Percentiles rank a stretch among this genome's conserved stretches.
These are phyloP conservation scores for Globisporangium abappressorium DNA, from an alignment of 352 stramenopile genomes.

Conservation along the genomic window DNA sequence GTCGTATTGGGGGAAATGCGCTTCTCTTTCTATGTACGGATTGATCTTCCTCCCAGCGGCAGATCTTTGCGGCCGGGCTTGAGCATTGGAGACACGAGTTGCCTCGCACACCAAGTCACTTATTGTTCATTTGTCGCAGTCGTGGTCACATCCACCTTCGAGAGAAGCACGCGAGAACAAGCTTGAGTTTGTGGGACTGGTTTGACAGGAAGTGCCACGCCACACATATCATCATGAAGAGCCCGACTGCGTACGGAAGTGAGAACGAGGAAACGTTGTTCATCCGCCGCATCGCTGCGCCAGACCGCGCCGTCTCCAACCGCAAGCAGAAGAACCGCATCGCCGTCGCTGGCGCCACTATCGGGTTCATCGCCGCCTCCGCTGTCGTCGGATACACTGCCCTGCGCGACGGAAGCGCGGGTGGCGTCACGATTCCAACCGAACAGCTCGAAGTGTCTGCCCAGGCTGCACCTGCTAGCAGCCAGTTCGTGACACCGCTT, in stretches of 20 bases:
- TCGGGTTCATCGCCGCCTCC: conserved; percentile 37
- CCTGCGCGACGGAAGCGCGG: not conserved
- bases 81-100: too few species aligned
- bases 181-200: not conserved
- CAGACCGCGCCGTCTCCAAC: conserved; percentile 24
- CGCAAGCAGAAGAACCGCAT: conserved; percentile 28
- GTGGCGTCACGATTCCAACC: conserved; percentile 16
- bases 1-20: too few species aligned
- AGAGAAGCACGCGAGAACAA: conserved; percentile 9
- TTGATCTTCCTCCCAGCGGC: too few species aligned
- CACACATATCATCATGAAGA: conserved; percentile 39
- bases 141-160: conserved; percentile 23
- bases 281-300: conserved; percentile 48
- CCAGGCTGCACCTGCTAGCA: conserved; percentile 19
- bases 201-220: not conserved
- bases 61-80: too few species aligned
- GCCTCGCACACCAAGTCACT: not conserved
- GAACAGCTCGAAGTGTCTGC: conserved; percentile 29
- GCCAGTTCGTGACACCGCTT: conserved; percentile 31
- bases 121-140: conserved; percentile 40
- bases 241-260: conserved; percentile 45
- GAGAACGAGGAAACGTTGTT: conserved; percentile 61
- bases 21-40: too few species aligned
- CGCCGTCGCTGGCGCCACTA: conserved; percentile 33
- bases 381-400: conserved; percentile 43